phyloP scores from a whole-genome alignment of 306 rosid species.

The Quercus glauca region DNA sequence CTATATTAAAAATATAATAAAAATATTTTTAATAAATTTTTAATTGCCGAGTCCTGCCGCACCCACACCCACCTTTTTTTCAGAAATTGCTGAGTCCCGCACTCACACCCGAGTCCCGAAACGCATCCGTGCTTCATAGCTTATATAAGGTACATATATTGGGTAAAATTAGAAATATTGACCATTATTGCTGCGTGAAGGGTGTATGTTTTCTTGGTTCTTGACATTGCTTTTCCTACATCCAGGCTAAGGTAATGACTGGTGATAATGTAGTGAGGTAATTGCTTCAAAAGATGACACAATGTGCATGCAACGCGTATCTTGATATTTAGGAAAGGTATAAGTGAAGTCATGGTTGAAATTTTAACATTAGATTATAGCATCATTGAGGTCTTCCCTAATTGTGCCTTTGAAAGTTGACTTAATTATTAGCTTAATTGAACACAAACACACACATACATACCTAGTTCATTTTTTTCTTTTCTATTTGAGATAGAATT shows the following conservation, averaged over 20 bases:
- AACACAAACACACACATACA: not conserved
- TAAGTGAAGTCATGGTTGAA: too few species aligned
- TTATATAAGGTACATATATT: not conserved
- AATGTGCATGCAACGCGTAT: slow-evolving; percentile 88
- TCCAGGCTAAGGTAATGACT: slow-evolving; percentile 98
- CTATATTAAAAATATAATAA: too few species aligned
- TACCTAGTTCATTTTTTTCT: too few species aligned
- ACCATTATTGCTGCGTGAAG: not conserved
- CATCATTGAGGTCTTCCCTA: not conserved
- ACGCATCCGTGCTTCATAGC: not conserved
- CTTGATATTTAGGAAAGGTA: slow-evolving; percentile 90
- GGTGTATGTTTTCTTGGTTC: not conserved
- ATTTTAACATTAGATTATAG: not conserved
- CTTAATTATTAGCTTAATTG: not conserved
- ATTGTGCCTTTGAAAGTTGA: not conserved
- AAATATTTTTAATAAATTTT: too few species aligned
- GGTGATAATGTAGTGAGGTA: slow-evolving; percentile 86
- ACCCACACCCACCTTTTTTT: too few species aligned
- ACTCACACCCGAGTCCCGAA: too few species aligned
- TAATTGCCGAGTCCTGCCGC: too few species aligned
- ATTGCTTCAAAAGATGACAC: slow-evolving; percentile 86
- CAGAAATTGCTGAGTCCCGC: too few species aligned
- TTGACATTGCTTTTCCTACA: slow-evolving; percentile 22
- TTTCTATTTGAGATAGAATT: too few species aligned
- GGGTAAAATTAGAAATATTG: not conserved